These are phyloP conservation scores for Curvularia lunata DNA, from an alignment of 2,329 filamentous ascomycete genomes.

Conservation along the genomic window DNA sequence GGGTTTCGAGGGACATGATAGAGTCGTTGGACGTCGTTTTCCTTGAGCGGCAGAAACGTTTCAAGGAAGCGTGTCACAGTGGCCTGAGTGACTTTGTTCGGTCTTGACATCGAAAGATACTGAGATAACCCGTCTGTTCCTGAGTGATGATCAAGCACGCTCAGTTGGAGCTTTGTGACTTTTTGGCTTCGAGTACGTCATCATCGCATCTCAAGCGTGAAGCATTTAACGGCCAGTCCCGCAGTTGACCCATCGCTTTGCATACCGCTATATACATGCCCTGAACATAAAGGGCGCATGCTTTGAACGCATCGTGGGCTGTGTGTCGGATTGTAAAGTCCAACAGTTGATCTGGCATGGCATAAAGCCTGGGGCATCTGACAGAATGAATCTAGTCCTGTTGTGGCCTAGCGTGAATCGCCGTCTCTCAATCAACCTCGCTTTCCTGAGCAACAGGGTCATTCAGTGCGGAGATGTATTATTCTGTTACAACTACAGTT, in stretches of 20 bases:
- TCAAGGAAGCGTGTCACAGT: conserved; percentile 37
- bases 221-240: not conserved
- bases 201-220: conserved; percentile 10
- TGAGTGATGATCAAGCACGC: conserved; percentile 12
- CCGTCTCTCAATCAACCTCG: not conserved
- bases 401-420: not conserved
- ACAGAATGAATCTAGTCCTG: not conserved
- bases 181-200: conserved; percentile 30
- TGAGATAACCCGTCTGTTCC: conserved; percentile 5
- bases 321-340: not conserved
- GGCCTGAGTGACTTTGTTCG: conserved; percentile 36
- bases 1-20: conserved; percentile 43
- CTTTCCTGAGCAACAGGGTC: not conserved
- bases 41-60: conserved; percentile 36
- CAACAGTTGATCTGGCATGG: not conserved
- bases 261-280: not conserved
- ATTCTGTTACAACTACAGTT: not conserved
- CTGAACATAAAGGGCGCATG: not conserved
- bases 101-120: conserved; percentile 27
- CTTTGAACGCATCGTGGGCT: not conserved
- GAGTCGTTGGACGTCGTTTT: conserved; percentile 44
- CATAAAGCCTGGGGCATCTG: not conserved
- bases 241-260: not conserved
- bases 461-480: not conserved
- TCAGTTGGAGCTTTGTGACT: conserved; percentile 13